A percentile compares a stretch with the other conserved stretches of the same genome.
phyloP scores from a whole-genome alignment of 1,139 yeast genomes.

The Protomyces arabidopsidicola region DNA sequence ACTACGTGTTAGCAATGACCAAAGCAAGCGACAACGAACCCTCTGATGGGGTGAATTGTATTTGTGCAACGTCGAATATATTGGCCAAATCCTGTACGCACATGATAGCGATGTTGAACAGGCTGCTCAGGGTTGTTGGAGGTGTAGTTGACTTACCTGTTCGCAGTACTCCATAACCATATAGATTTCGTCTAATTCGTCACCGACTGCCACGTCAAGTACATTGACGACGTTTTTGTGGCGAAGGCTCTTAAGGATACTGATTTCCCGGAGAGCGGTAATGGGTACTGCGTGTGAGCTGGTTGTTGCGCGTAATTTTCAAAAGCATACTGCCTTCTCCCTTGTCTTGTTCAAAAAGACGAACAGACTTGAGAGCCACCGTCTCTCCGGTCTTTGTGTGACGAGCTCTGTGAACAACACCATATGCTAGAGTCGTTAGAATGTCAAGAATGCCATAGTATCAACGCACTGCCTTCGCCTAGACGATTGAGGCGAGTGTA shows the following conservation, averaged over 20 bases:
- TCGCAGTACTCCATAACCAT: conserved; percentile 33
- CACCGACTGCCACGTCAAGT: conserved; percentile 72
- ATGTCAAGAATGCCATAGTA: neutral
- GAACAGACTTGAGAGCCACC: conserved; percentile 66
- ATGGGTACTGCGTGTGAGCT: conserved; percentile 52
- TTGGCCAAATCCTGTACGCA: conserved; percentile 29
- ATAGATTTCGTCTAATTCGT: conserved; percentile 38
- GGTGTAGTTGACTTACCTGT: conserved; percentile 30
- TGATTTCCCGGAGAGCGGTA: conserved; percentile 75
- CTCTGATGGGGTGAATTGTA: conserved; percentile 28
- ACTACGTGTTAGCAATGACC: conserved; percentile 14
- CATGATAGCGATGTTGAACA: conserved; percentile 12
- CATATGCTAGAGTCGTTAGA: conserved; percentile 42
- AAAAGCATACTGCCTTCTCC: conserved; percentile 51
- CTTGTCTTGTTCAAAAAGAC: conserved; percentile 60
- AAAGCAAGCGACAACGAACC: neutral
- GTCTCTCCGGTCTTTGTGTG: conserved; percentile 54
- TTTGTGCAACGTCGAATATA: conserved; percentile 22
- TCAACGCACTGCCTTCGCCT: conserved; percentile 34
- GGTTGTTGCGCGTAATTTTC: too few relatives aligned
- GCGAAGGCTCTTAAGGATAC: conserved; percentile 65
- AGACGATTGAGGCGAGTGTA: conserved; percentile 29
- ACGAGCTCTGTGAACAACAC: conserved; percentile 58
- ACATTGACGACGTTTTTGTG: conserved; percentile 68
- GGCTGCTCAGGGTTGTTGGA: neutral